Percentiles rank a stretch among this genome's conserved stretches.
Conservation (phyloP, 2,329 filamentous ascomycete genomes). For the Colletotrichum neosansevieriae region DNA sequence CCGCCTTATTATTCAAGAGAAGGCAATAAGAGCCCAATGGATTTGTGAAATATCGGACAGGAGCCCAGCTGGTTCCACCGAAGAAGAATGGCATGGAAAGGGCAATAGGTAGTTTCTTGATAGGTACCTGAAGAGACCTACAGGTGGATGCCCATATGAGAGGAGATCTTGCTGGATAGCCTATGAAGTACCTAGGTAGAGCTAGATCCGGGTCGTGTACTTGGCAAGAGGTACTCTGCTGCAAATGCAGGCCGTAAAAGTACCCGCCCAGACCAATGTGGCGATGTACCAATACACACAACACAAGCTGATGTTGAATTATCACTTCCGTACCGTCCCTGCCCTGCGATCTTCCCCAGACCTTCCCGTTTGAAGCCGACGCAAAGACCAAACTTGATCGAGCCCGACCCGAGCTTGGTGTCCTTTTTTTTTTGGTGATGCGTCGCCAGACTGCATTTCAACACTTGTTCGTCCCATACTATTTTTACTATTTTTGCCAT, state of each 20-base stretch:
- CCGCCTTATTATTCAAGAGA: background rate
- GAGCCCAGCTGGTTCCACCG: constrained; percentile 2
- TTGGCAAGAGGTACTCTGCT: constrained; percentile 1
- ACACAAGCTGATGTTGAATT: constrained; percentile 6
- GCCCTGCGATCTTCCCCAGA: constrained; percentile 14
- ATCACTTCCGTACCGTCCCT: constrained; percentile 14
- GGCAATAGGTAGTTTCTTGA: constrained; percentile 4
- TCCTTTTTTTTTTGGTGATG: background rate
- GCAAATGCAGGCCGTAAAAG: background rate
- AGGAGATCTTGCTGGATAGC: background rate
- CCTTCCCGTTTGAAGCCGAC: constrained; percentile 1
- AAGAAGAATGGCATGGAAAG: constrained; percentile 17
- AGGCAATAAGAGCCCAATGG: background rate
- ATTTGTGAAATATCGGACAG: too few species aligned
- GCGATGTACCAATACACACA: constrained; percentile 3
- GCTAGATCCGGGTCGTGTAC: background rate
- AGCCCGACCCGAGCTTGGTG: background rate
- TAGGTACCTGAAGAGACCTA: constrained; percentile 12
- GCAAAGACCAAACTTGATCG: constrained; percentile 2
- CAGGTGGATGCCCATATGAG: constrained; percentile 12
- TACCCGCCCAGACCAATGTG: background rate
- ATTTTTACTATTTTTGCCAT: constrained; percentile 14
- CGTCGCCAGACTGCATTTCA: too few species aligned
- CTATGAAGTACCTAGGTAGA: background rate
- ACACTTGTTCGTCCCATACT: background rate